Conservation (phyloP, 352 stramenopile species). For the Phytophthora nicotianae region DNA sequence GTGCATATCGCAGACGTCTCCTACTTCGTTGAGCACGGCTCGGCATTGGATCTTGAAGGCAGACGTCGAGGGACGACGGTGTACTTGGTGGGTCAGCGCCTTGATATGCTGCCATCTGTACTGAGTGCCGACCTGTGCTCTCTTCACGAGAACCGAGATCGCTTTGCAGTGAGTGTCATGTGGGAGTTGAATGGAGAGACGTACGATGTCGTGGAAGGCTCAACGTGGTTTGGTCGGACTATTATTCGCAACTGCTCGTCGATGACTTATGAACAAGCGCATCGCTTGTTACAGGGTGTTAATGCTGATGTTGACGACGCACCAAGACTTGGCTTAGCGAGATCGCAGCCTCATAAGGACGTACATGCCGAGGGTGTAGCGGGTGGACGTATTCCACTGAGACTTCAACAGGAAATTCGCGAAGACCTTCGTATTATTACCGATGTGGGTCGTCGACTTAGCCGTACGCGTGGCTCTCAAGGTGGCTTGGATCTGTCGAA, state of each 20-base stretch:
- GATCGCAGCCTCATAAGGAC: constrained; percentile 1
- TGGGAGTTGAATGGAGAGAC: constrained; percentile 88
- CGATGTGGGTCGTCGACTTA: constrained; percentile 66
- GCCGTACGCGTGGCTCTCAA: constrained; percentile 61
- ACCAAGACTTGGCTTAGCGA: constrained; percentile 11
- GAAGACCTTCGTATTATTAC: constrained; percentile 68
- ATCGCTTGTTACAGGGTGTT: constrained; percentile 71
- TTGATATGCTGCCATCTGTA: constrained; percentile 94
- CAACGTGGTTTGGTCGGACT: constrained; percentile 90
- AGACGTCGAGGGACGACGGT: constrained; percentile 93
- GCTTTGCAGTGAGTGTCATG: constrained; percentile 91
- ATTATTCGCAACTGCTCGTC: constrained; percentile 96
- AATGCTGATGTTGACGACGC: constrained; percentile 61
- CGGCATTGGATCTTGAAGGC: constrained; percentile 95
- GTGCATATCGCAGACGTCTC: constrained; percentile 99
- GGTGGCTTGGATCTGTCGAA: constrained; percentile 82
- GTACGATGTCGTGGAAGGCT: constrained; percentile 57
- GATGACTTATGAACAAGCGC: constrained; percentile 88
- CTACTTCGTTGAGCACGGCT: constrained; percentile 97
- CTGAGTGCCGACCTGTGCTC: constrained; percentile 92
- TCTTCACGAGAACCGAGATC: constrained; percentile 89
- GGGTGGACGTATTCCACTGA: constrained; percentile 62
- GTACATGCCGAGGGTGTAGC: constrained; percentile 53
- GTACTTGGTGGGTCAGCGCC: constrained; percentile 96
- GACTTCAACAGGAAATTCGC: constrained; percentile 56